Conservation (phyloP, 345 rosid species). For the rapeseed (Brassica napus) region DNA sequence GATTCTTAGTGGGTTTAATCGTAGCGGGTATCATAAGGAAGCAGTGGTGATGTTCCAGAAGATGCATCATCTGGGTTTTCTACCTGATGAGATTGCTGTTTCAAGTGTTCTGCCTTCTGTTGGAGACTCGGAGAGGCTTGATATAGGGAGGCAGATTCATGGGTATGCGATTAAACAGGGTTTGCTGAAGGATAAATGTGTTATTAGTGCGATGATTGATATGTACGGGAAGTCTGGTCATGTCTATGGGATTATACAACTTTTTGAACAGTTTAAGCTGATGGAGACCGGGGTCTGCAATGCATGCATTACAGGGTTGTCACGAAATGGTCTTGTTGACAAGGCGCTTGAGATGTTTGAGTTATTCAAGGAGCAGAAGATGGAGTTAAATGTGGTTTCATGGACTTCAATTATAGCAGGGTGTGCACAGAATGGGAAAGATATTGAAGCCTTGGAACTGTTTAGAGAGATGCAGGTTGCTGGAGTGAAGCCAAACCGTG, state of each 20-base stretch:
- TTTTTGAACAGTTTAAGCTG: conserved; percentile 42
- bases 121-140: conserved; percentile 45
- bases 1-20: conserved; percentile 66
- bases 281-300: conserved; percentile 58
- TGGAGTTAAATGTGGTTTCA: conserved; percentile 60
- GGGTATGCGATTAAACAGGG: conserved; percentile 50
- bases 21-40: conserved; percentile 45
- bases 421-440: conserved; percentile 66
- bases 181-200: conserved; percentile 43
- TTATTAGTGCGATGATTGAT: conserved; percentile 51
- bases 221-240: conserved; percentile 62
- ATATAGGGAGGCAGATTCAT: conserved; percentile 58
- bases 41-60: conserved; percentile 48
- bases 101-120: conserved; percentile 59
- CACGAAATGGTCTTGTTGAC: conserved; percentile 57
- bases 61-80: conserved; percentile 52
- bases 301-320: conserved; percentile 58
- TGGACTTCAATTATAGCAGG: conserved; percentile 68
- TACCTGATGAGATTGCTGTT: conserved; percentile 49
- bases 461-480: conserved; percentile 66
- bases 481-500: conserved; percentile 57
- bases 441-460: conserved; percentile 57
- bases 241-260: conserved; percentile 41
- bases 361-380: conserved; percentile 40
- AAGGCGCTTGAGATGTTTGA: conserved; percentile 52